These are phyloP conservation scores for Acanthamoeba castellanii DNA, from an alignment of 208 protist genomes.

Conservation along the genomic window DNA sequence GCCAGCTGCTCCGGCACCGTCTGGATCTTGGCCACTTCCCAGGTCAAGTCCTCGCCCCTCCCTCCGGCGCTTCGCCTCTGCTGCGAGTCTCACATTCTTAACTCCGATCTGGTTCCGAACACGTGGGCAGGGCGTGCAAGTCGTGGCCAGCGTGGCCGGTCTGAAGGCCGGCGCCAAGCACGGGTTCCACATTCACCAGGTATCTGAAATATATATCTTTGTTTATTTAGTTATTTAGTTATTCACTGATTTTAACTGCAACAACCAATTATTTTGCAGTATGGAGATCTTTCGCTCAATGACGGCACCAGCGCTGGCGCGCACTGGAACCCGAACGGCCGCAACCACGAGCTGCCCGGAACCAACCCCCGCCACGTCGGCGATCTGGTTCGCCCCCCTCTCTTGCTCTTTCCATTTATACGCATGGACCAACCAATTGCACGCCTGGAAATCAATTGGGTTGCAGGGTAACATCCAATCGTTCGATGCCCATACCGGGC, in stretches of 20 bases:
- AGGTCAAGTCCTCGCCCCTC: not conserved
- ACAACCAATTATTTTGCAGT: not conserved
- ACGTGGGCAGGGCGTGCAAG: not conserved
- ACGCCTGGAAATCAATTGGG: not conserved
- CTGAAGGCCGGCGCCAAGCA: not conserved
- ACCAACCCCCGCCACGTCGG: not conserved
- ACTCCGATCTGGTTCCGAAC: no score
- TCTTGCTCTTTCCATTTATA: not conserved
- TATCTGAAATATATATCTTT: not conserved
- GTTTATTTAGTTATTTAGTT: no score
- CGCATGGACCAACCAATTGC: not conserved
- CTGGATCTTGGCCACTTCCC: not conserved
- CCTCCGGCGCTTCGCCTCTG: not conserved
- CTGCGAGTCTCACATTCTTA: no score
- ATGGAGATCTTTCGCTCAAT: not conserved
- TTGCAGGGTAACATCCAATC: slow-evolving; percentile 22
- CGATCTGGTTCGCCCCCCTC: not conserved
- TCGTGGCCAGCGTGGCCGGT: not conserved
- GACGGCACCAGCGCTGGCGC: not conserved
- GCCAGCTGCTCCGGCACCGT: slow-evolving; percentile 10
- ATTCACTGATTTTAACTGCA: no score
- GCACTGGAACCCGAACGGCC: slow-evolving; percentile 34
- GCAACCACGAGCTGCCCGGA: slow-evolving; percentile 5
- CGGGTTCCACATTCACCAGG: slow-evolving; percentile 36
- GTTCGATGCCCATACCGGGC: not conserved